A percentile compares a stretch with the other conserved stretches of the same genome.
Conservation (phyloP, 495 filamentous ascomycete genomes). For the Beverwykella pulmonaria region DNA sequence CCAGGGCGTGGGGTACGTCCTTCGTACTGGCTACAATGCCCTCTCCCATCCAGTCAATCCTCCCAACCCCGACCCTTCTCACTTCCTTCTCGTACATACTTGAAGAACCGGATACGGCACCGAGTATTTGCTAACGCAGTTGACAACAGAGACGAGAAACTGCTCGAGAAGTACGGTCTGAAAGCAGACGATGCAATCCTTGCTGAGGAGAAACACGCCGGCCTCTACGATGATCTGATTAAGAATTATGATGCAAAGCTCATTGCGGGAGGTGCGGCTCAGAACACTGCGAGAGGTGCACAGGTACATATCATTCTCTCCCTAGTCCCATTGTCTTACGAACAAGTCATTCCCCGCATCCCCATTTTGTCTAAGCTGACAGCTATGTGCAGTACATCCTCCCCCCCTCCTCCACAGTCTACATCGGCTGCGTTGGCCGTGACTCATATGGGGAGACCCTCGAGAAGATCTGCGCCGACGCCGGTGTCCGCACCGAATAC, state of each 20-base stretch:
- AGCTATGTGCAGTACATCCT: conserved; percentile 74
- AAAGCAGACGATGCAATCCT: conserved; percentile 98
- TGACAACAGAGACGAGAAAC: conserved; percentile 64
- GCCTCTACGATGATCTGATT: conserved; percentile 88
- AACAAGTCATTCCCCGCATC: too few relatives aligned
- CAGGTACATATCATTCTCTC: too few relatives aligned
- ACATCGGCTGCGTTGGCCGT: conserved; percentile 87
- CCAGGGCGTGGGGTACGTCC: conserved; percentile 75
- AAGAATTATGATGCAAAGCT: conserved; percentile 85
- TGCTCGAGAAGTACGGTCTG: conserved; percentile 88
- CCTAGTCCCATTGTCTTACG: too few relatives aligned
- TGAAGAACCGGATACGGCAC: not conserved
- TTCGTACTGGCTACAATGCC: too few relatives aligned
- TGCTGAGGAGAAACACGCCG: conserved; percentile 84
- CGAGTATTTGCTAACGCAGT: not conserved
- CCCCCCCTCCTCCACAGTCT: conserved; percentile 80
- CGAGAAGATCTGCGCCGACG: conserved; percentile 73
- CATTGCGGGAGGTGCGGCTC: conserved; percentile 94
- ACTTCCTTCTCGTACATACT: too few relatives aligned
- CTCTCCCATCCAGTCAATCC: too few relatives aligned
- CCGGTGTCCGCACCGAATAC: conserved; percentile 90
- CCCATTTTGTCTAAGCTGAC: too few relatives aligned
- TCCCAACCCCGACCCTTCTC: too few relatives aligned
- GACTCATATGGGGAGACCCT: conserved; percentile 91
- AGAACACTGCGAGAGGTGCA: conserved; percentile 96